Evolutionary conservation across 2,329 filamentous ascomycete species (phyloP).

Genomic region (Xylaria arbuscula): DNA sequence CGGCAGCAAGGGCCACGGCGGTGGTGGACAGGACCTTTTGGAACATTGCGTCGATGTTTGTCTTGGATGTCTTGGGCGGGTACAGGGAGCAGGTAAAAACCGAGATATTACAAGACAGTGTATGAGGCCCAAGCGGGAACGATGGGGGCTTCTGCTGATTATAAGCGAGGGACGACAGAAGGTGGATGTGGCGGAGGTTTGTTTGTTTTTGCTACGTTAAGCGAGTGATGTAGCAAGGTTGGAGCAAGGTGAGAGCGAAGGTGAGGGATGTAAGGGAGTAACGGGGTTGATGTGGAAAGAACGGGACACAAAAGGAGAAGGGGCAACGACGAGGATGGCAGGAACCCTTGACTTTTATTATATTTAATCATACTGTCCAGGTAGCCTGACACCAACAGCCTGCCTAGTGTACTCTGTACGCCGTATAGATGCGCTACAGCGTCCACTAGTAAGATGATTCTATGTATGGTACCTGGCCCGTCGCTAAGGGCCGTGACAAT

Average conservation of each 20-base stretch:
- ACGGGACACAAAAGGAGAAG: constrained; percentile 25
- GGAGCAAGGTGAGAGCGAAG: constrained; percentile 7
- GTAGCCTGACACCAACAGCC: background rate
- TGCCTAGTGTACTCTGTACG: background rate
- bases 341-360: constrained; percentile 35
- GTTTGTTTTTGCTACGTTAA: constrained; percentile 35
- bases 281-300: background rate
- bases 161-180: constrained; percentile 38
- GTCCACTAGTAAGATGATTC: too few species aligned
- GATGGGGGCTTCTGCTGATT: constrained; percentile 24
- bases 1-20: constrained; percentile 62
- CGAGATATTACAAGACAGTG: constrained; percentile 25
- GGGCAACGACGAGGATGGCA: constrained; percentile 28
- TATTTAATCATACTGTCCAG: background rate
- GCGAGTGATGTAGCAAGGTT: constrained; percentile 39
- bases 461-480: background rate
- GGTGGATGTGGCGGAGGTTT: constrained; percentile 19
- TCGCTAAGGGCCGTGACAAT: background rate
- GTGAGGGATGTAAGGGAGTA: constrained; percentile 12
- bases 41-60: constrained; percentile 51
- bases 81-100: constrained; percentile 17
- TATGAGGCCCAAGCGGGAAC: constrained; percentile 15
- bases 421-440: background rate
- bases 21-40: constrained; percentile 60
- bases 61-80: constrained; percentile 17